phyloP scores from a whole-genome alignment of 1,284 basidiomycete genomes.

The Cryptococcus sp. region DNA sequence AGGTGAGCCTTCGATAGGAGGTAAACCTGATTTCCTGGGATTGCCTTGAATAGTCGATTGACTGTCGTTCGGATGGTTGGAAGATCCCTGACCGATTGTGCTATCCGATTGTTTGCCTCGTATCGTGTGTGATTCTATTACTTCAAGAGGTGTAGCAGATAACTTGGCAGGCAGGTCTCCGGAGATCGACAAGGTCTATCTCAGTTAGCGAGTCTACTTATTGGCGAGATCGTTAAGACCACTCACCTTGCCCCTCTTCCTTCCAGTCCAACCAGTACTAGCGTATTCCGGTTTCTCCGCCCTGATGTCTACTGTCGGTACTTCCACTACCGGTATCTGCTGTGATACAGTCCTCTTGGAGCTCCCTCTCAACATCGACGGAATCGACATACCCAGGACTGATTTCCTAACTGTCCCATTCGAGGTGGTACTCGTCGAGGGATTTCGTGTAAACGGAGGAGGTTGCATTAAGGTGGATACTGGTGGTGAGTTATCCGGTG shows the following conservation, averaged over 20 bases:
- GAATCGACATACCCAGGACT: slow-evolving; percentile 58
- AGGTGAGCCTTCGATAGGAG: slow-evolving; percentile 84
- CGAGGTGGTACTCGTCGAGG: slow-evolving; percentile 11
- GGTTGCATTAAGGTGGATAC: slow-evolving; percentile 13
- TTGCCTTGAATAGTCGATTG: slow-evolving; percentile 46
- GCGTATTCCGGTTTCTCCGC: slow-evolving; percentile 50
- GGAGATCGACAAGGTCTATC: slow-evolving; percentile 75
- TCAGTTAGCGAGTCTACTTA: slow-evolving; percentile 6
- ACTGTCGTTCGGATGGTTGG: background rate
- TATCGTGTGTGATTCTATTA: background rate
- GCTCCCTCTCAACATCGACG: slow-evolving; percentile 74
- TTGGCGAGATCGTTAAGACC: slow-evolving; percentile 4
- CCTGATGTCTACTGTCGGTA: slow-evolving; percentile 6
- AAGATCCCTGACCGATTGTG: background rate
- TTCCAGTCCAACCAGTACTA: slow-evolving; percentile 71
- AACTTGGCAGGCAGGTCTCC: slow-evolving; percentile 49
- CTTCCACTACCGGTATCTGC: slow-evolving; percentile 15
- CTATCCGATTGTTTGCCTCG: background rate
- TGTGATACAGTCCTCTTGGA: slow-evolving; percentile 59
- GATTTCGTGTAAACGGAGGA: slow-evolving; percentile 15
- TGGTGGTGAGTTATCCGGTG: background rate
- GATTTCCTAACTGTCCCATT: slow-evolving; percentile 35
- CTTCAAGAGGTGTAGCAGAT: slow-evolving; percentile 2
- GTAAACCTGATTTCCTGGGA: slow-evolving; percentile 60
- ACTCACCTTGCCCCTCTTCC: slow-evolving; percentile 85